A percentile compares a stretch with the other conserved stretches of the same genome.
Evolutionary conservation across 768 basidiomycete genomes (phyloP).

Genomic region (Boletus rubropictus): DNA sequence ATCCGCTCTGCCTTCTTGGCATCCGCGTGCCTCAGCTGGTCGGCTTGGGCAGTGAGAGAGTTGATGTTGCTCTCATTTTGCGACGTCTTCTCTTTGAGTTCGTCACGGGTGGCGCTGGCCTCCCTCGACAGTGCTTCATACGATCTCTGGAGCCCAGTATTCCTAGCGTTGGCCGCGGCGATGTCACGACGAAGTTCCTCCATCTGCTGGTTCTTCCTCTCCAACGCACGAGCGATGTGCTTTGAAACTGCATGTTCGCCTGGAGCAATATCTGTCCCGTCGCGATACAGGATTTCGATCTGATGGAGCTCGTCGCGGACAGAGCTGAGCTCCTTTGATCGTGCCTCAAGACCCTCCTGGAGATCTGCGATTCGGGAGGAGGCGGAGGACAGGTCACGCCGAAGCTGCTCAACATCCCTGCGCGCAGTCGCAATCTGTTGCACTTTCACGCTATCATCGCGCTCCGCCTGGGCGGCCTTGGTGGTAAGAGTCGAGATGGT

Average conservation of each 20-base stretch:
- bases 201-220: not conserved
- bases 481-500: not conserved
- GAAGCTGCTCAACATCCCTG: conserved; percentile 1
- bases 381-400: not conserved
- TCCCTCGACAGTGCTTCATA: not conserved
- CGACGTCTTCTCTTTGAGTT: conserved; percentile 4
- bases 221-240: not conserved
- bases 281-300: not conserved
- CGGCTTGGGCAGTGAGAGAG: not conserved
- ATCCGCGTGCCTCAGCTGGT: not conserved
- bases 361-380: not conserved
- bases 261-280: not conserved
- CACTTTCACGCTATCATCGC: not conserved
- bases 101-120: not conserved
- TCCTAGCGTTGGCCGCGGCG: not conserved
- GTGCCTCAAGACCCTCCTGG: not conserved
- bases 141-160: conserved; percentile 1
- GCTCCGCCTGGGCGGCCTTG: not conserved
- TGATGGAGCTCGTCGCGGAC: not conserved
- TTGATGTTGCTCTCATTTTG: not conserved
- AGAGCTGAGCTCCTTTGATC: not conserved
- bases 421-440: not conserved
- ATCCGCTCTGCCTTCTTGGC: not conserved
- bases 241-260: not conserved
- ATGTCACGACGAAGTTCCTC: conserved; percentile 4